phyloP scores from a whole-genome alignment of 352 stramenopile species.

The Phytophthora lateralis region DNA sequence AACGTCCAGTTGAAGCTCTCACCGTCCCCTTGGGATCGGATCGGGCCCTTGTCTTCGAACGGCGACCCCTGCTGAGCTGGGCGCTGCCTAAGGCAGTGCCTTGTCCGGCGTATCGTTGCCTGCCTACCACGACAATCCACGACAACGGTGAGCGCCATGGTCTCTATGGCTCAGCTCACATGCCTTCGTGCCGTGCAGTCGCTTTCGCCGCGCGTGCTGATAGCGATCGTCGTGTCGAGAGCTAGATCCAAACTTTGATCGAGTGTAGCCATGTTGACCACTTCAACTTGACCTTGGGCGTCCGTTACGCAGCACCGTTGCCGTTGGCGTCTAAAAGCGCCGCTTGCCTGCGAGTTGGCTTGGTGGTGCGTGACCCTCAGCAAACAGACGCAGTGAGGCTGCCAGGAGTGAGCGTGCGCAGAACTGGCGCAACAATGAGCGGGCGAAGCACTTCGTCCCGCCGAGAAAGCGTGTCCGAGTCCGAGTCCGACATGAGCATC shows the following conservation, averaged over 20 bases:
- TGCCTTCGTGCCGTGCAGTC: neutral
- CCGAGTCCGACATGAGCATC: constrained; percentile 34
- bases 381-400: neutral
- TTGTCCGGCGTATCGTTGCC: no score
- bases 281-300: constrained; percentile 14
- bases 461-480: constrained; percentile 26
- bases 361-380: neutral
- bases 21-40: neutral
- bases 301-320: constrained; percentile 15
- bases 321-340: constrained; percentile 13
- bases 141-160: neutral
- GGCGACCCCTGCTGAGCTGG: neutral
- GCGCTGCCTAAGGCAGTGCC: no score
- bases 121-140: no score
- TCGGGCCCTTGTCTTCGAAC: constrained; percentile 16
- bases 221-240: constrained; percentile 8
- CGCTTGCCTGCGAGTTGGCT: neutral
- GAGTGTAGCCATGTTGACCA: constrained; percentile 25
- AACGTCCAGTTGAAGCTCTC: constrained; percentile 17
- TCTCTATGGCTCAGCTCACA: neutral
- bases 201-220: constrained; percentile 21
- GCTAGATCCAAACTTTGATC: neutral
- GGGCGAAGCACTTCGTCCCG: constrained; percentile 14
- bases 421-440: constrained; percentile 13
- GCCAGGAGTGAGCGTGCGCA: no score